Conservation (phyloP, 164 flowering plant species). For the Pachysandra terminalis region DNA sequence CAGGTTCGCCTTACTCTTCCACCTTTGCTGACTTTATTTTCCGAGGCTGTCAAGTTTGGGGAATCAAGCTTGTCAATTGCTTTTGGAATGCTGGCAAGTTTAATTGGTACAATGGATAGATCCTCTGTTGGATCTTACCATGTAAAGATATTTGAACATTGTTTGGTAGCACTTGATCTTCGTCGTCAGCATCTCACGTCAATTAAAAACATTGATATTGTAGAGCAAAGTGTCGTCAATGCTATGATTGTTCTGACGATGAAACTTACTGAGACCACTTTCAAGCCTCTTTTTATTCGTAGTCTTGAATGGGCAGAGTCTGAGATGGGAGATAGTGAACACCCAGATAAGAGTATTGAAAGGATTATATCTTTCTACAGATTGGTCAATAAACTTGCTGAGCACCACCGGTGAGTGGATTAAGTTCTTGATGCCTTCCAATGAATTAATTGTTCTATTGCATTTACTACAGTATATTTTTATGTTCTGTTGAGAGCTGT, state of each 20-base stretch:
- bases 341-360: constrained; percentile 25
- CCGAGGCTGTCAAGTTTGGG: constrained; percentile 54
- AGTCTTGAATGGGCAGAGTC: constrained; percentile 89
- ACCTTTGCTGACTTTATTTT: constrained; percentile 52
- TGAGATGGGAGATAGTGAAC: constrained; percentile 31
- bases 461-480: too few relatives aligned
- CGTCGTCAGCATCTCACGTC: constrained; percentile 62
- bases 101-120: constrained; percentile 62
- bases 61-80: constrained; percentile 52
- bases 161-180: constrained; percentile 83
- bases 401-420: constrained; percentile 63
- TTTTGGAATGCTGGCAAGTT: constrained; percentile 61
- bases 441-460: too few relatives aligned
- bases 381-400: constrained; percentile 72
- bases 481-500: too few relatives aligned
- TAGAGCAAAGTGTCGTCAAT: constrained; percentile 58
- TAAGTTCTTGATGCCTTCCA: too few relatives aligned
- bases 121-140: constrained; percentile 50
- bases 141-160: constrained; percentile 60
- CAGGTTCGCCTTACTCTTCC: constrained; percentile 79
- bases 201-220: constrained; percentile 42
- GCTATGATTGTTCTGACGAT: constrained; percentile 60
- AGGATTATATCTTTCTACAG: constrained; percentile 69
- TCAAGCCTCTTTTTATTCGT: constrained; percentile 76
- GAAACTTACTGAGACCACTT: constrained; percentile 87